Evolutionary conservation across 2,329 filamentous ascomycete genomes (phyloP).

Genomic region (Fusarium mexicanum): DNA sequence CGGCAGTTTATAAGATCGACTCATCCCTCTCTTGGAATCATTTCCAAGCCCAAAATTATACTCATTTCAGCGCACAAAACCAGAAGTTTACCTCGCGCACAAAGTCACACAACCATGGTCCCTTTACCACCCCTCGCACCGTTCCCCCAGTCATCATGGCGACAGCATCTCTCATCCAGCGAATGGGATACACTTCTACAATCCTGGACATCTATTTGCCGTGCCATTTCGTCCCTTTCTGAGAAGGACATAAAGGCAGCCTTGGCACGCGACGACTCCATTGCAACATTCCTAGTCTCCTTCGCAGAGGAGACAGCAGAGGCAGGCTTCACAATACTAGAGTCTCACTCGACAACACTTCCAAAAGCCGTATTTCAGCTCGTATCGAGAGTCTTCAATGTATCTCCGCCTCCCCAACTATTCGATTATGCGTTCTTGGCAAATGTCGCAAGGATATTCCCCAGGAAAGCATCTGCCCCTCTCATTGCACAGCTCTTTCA

Average conservation of each 20-base stretch:
- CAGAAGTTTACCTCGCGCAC: not conserved
- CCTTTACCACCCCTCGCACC: slow-evolving; percentile 77
- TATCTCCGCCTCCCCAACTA: slow-evolving; percentile 56
- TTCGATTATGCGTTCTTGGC: slow-evolving; percentile 74
- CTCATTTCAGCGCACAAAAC: not conserved
- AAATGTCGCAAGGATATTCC: slow-evolving; percentile 73
- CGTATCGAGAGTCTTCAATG: slow-evolving; percentile 63
- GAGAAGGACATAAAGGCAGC: slow-evolving; percentile 63
- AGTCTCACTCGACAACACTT: slow-evolving; percentile 56
- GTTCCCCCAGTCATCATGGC: slow-evolving; percentile 76
- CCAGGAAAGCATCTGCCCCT: slow-evolving; percentile 67
- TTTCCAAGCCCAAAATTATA: not conserved
- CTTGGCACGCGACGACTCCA: slow-evolving; percentile 65
- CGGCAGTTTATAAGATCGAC: slow-evolving; percentile 6
- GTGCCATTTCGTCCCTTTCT: slow-evolving; percentile 70
- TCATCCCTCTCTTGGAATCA: not conserved
- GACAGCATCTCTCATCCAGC: slow-evolving; percentile 69
- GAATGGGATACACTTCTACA: slow-evolving; percentile 84
- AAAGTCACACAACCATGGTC: slow-evolving; percentile 47
- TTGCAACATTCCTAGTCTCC: slow-evolving; percentile 71
- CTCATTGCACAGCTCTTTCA: slow-evolving; percentile 62
- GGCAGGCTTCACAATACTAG: slow-evolving; percentile 49
- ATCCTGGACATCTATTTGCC: slow-evolving; percentile 76
- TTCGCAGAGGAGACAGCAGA: slow-evolving; percentile 68
- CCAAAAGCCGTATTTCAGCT: slow-evolving; percentile 73